Percentiles rank a stretch among this genome's conserved stretches.
Conservation (phyloP, 495 filamentous ascomycete genomes). For the Annulohypoxylon stygium region DNA sequence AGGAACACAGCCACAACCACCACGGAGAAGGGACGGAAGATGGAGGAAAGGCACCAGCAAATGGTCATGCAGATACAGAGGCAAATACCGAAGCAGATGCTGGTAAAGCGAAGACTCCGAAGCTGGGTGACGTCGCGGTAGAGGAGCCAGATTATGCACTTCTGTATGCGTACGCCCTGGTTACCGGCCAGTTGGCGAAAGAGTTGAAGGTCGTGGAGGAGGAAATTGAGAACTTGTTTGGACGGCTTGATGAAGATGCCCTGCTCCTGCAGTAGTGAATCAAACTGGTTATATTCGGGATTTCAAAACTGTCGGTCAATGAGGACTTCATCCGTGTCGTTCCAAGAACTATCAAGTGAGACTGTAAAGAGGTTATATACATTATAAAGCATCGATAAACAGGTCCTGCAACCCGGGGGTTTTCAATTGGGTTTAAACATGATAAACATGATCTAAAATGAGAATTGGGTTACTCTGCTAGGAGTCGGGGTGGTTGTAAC, state of each 20-base stretch:
- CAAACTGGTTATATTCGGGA: not conserved
- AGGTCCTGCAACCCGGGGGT: no score
- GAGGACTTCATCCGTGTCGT: not conserved
- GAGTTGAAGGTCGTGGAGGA: constrained; percentile 77
- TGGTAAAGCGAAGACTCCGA: constrained; percentile 16
- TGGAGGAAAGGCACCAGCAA: constrained; percentile 26
- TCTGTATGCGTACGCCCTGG: constrained; percentile 70
- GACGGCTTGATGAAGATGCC: constrained; percentile 79
- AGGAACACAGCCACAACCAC: constrained; percentile 67
- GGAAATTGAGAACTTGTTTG: constrained; percentile 80
- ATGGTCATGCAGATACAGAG: constrained; percentile 43
- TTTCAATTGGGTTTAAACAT: not conserved
- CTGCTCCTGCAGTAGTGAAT: constrained; percentile 70
- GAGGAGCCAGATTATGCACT: constrained; percentile 67
- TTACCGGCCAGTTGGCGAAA: constrained; percentile 74
- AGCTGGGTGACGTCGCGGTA: constrained; percentile 49
- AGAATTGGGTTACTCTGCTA: not conserved
- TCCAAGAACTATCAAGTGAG: not conserved
- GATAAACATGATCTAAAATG: not conserved
- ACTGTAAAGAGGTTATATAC: not conserved
- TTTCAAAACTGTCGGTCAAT: not conserved
- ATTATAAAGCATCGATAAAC: constrained; percentile 24
- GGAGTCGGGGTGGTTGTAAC: not conserved
- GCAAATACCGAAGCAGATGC: constrained; percentile 26
- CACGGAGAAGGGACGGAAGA: constrained; percentile 23